These are phyloP conservation scores for Ciborinia camelliae DNA, from an alignment of 2,329 filamentous ascomycete species.

Conservation along the genomic window DNA sequence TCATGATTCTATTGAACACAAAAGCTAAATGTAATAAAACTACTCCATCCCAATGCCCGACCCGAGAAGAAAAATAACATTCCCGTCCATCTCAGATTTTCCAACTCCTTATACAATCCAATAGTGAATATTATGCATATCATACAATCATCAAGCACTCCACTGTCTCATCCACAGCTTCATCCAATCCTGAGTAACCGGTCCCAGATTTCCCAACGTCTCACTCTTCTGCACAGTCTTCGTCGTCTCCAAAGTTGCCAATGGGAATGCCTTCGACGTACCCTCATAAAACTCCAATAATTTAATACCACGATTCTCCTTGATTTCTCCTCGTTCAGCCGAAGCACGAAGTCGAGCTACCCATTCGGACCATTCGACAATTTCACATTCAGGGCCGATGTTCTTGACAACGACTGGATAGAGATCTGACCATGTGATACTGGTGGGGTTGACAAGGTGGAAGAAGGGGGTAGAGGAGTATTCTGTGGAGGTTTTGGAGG, in stretches of 20 bases:
- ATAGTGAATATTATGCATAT: background rate
- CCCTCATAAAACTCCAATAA: slow-evolving; percentile 40
- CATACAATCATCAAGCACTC: slow-evolving; percentile 24
- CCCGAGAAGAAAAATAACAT: background rate
- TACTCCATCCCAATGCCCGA: background rate
- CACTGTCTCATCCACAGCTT: slow-evolving; percentile 40
- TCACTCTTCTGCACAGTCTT: slow-evolving; percentile 29
- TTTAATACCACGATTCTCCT: slow-evolving; percentile 50
- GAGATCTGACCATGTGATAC: slow-evolving; percentile 29
- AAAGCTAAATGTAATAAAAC: background rate
- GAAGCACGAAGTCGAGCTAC: slow-evolving; percentile 42
- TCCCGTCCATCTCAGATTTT: background rate
- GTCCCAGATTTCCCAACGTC: slow-evolving; percentile 31
- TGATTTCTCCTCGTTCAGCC: slow-evolving; percentile 42
- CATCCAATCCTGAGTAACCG: slow-evolving; percentile 38
- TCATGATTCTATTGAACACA: background rate
- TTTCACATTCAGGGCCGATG: slow-evolving; percentile 8
- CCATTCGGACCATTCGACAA: slow-evolving; percentile 47
- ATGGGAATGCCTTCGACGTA: slow-evolving; percentile 24
- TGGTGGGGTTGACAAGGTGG: slow-evolving; percentile 35
- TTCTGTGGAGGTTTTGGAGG: background rate
- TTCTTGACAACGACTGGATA: slow-evolving; percentile 28
- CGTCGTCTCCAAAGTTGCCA: slow-evolving; percentile 17
- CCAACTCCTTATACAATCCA: background rate
- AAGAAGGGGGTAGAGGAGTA: slow-evolving; percentile 31